phyloP scores from a whole-genome alignment of 2,329 filamentous ascomycete species.

The Coleophoma eucalyptorum region DNA sequence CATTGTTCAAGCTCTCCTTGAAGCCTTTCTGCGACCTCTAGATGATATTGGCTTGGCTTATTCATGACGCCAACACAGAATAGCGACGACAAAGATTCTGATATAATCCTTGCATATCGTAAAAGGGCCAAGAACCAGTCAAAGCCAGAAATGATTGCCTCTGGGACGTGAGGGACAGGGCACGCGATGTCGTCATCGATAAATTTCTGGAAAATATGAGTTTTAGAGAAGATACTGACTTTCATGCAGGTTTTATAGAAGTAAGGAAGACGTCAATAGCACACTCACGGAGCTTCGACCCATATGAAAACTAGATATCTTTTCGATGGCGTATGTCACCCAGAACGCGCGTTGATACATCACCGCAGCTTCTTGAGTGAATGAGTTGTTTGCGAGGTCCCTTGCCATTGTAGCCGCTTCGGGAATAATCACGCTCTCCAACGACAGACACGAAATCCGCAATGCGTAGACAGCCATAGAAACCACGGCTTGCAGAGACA shows the following conservation, averaged over 20 bases:
- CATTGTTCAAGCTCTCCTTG: no score
- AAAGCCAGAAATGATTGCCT: constrained; percentile 25
- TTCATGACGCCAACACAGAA: constrained; percentile 28
- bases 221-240: no score
- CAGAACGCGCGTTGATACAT: constrained; percentile 27
- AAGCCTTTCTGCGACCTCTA: no score
- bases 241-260: no score
- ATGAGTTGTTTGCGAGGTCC: background rate
- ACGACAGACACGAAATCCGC: background rate
- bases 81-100: constrained; percentile 26
- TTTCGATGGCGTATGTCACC: constrained; percentile 35
- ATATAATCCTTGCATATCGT: constrained; percentile 26
- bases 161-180: constrained; percentile 26
- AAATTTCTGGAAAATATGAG: constrained; percentile 20
- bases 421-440: background rate
- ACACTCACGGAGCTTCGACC: constrained; percentile 27
- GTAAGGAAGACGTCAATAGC: no score
- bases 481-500: no score
- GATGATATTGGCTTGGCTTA: constrained; percentile 15
- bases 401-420: background rate
- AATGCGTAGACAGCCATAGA: background rate
- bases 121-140: constrained; percentile 30
- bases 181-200: constrained; percentile 31
- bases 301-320: constrained; percentile 25
- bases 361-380: background rate